Conservation (phyloP, 768 basidiomycete genomes). For the Cubamyces sp. region DNA sequence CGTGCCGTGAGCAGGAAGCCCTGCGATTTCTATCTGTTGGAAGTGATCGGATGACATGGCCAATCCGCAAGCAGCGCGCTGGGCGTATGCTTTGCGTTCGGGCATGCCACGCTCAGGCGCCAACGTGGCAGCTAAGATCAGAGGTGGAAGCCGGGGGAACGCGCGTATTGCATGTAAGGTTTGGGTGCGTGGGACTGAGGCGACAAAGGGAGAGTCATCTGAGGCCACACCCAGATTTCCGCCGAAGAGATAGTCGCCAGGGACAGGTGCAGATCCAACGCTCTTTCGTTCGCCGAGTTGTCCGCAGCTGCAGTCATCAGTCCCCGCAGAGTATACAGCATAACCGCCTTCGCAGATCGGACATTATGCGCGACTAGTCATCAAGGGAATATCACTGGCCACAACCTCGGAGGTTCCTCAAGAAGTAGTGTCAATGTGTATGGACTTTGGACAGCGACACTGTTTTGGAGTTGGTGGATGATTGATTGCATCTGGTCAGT, state of each 20-base stretch:
- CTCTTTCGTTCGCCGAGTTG: neutral
- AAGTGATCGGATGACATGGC: neutral
- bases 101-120: neutral
- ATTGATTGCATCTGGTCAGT: too few species aligned
- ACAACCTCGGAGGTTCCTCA: too few species aligned
- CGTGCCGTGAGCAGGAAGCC: neutral
- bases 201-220: constrained; percentile 12
- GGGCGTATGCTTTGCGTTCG: neutral
- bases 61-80: neutral
- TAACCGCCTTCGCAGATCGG: too few species aligned
- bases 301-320: neutral
- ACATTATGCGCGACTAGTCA: too few species aligned
- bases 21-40: neutral
- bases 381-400: too few species aligned
- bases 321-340: neutral
- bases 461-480: too few species aligned
- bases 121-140: constrained; percentile 8
- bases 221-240: neutral
- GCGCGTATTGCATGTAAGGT: neutral
- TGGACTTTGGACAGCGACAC: too few species aligned
- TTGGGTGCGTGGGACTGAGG: constrained; percentile 5
- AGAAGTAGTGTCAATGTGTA: too few species aligned
- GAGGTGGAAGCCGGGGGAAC: neutral
- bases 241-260: constrained; percentile 9
- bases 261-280: neutral